Base-by-base conservation (phyloP, 768 basidiomycete genomes). In the Russula brevipes region DNA sequence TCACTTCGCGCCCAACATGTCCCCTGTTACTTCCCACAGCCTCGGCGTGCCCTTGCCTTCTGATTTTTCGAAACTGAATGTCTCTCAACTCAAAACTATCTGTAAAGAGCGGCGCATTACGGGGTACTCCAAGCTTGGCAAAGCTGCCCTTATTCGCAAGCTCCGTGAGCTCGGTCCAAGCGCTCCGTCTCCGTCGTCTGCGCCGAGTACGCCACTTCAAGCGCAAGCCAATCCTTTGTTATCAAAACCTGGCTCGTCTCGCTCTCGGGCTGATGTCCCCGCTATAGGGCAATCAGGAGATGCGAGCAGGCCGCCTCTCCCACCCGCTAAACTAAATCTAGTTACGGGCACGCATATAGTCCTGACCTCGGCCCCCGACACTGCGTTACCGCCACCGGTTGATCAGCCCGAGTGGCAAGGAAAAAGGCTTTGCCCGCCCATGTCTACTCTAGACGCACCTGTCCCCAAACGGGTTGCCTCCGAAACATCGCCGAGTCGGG, bases 111-210 rank as follows among this genome's bases (percentile, higher is more conserved):
- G 74, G 59, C 75, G 79, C 24, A 74, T 90, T 31, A 69, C 76
- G 47, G 86, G 85, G 0, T 90, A 88, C 70, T 87, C 87, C 10
- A 91, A 86, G 70, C 80, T 88, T 19, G 70, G 73, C 45, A 89
- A 89, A 71, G 73, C 76, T 56, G 80, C 76, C 1, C 76, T 90
- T 42, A 72, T 90, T 35, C 76, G 78, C 63, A 86, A 80, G 69
- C 71, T 84, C 35, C 54, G 42, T 4, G 70, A 54, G 54, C 42
- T 45, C 51, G 54, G 46, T 1, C 6, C 62, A 35, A 54, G 41
- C 47, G 61, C 57, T 35, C 53, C 19, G 6, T 8, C 41, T 30
- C 2, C 30, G 14, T 57, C 51, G 16, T 53, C 51, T 24, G 45
- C 45, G 14, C 44, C 35, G 14, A 63, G n/a, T 16, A 24, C 42